Conservation (phyloP, 208 protist species). For the Lotmaria passim region DNA sequence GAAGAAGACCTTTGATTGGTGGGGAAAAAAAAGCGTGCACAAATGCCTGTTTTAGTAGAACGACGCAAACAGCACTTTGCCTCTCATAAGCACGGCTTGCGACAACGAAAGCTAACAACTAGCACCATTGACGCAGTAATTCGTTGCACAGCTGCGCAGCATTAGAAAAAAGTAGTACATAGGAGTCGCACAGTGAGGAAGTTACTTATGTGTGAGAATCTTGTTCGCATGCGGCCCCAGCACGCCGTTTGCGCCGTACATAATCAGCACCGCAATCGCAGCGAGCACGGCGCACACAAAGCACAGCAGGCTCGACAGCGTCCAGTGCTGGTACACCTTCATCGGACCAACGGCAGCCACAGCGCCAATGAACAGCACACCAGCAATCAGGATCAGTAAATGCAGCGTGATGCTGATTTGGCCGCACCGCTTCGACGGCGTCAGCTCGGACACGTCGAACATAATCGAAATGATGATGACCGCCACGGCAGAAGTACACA, state of each 20-base stretch:
- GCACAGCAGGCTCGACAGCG: conserved; percentile 39
- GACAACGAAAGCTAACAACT: too few species aligned
- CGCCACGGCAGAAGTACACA: conserved; percentile 40
- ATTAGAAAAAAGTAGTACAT: too few species aligned
- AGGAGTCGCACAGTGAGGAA: too few species aligned
- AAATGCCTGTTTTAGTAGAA: too few species aligned
- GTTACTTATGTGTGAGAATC: conserved; percentile 27
- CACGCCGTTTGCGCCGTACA: conserved; percentile 36
- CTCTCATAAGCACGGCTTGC: too few species aligned
- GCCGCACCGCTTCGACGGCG: conserved; percentile 35
- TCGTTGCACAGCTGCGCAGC: too few species aligned
- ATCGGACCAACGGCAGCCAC: conserved; percentile 41
- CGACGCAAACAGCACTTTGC: too few species aligned
- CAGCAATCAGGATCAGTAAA: conserved; percentile 41
- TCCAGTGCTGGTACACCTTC: conserved; percentile 47
- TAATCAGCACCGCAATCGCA: conserved; percentile 31
- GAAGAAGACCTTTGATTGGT: too few species aligned
- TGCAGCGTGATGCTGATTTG: conserved; percentile 52
- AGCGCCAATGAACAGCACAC: conserved; percentile 38
- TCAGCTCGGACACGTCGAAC: conserved; percentile 43
- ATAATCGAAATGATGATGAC: conserved; percentile 42
- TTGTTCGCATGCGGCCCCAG: conserved; percentile 23
- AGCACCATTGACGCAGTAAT: too few species aligned
- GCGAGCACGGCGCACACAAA: conserved; percentile 31
- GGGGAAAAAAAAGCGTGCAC: too few species aligned